phyloP scores from a whole-genome alignment of 2,329 filamentous ascomycete genomes.

The Paramyrothecium sp. region DNA sequence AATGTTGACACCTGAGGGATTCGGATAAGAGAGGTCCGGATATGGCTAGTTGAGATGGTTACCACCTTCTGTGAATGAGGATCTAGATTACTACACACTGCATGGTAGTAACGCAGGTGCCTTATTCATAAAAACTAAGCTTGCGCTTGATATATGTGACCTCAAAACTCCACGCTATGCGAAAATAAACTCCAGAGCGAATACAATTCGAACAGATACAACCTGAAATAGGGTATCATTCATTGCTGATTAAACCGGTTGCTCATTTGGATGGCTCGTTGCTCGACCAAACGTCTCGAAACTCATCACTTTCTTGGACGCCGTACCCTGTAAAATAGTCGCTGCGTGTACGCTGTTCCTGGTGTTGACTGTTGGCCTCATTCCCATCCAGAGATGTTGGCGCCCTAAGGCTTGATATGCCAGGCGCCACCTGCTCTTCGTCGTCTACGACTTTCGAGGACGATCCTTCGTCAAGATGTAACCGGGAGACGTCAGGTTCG shows the following conservation, averaged over 20 bases:
- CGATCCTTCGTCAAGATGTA: conserved; percentile 22
- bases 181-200: conserved; percentile 1
- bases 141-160: neutral
- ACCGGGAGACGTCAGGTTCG: conserved; percentile 25
- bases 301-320: conserved; percentile 39
- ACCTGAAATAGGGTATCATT: conserved; percentile 12
- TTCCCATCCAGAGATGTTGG: conserved; percentile 9
- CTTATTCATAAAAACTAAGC: no score
- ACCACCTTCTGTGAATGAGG: no score
- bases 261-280: conserved; percentile 19
- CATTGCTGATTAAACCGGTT: conserved; percentile 10
- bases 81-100: no score
- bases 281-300: conserved; percentile 44
- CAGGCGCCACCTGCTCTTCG: neutral
- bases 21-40: no score
- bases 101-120: no score
- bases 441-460: conserved; percentile 1
- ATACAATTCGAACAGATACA: conserved; percentile 6
- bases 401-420: no score
- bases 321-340: conserved; percentile 20
- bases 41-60: no score
- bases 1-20: no score
- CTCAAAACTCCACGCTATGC: conserved; percentile 23
- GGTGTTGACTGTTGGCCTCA: conserved; percentile 14
- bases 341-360: conserved; percentile 14